phyloP scores from a whole-genome alignment of 2,329 filamentous ascomycete species.

The Coniella vitis region DNA sequence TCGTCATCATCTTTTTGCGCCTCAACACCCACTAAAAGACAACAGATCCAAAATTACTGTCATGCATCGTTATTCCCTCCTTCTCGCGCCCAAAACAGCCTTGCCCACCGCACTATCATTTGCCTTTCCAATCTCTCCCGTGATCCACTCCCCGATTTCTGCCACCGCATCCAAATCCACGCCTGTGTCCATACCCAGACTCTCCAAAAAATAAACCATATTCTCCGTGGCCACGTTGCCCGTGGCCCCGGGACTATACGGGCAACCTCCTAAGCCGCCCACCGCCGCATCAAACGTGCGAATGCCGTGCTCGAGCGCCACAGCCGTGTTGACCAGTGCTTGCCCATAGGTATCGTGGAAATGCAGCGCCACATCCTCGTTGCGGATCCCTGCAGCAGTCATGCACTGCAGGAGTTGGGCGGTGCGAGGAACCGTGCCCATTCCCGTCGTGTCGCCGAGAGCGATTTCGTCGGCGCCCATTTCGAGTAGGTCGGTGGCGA shows the following conservation, averaged over 20 bases:
- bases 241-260: conserved; percentile 77
- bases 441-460: conserved; percentile 83
- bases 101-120: conserved; percentile 63
- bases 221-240: conserved; percentile 85
- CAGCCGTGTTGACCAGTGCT: conserved; percentile 74
- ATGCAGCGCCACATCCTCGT: conserved; percentile 70
- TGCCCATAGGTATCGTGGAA: conserved; percentile 88
- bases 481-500: conserved; percentile 65
- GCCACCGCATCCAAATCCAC: conserved; percentile 61
- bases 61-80: conserved; percentile 10
- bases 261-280: conserved; percentile 75
- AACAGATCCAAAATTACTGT: neutral
- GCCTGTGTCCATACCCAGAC: conserved; percentile 66
- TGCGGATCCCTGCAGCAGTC: conserved; percentile 58
- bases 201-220: conserved; percentile 71
- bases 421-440: conserved; percentile 73
- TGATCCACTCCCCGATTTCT: conserved; percentile 68
- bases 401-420: conserved; percentile 58
- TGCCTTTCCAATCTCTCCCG: conserved; percentile 51
- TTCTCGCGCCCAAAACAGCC: conserved; percentile 49
- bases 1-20: neutral
- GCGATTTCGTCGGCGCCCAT: conserved; percentile 89
- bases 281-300: conserved; percentile 75
- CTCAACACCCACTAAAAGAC: neutral
- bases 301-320: conserved; percentile 70